A percentile compares a stretch with the other conserved stretches of the same genome.
Conservation (phyloP, 257 asterid genomes). For the Misopates orontium region DNA sequence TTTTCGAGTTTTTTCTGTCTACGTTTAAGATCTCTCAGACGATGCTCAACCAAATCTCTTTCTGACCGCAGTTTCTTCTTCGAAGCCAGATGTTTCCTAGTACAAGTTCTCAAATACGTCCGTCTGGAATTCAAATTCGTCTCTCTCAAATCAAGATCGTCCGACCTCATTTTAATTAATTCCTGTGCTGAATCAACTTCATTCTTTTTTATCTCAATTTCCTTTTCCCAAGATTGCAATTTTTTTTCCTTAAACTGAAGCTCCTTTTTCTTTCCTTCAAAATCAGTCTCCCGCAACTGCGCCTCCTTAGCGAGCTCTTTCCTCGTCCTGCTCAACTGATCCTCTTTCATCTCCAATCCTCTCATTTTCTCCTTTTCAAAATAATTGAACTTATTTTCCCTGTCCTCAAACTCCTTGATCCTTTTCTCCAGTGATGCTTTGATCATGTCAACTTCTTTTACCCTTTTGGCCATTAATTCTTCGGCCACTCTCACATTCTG, state of each 20-base stretch:
- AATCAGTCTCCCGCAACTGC: not conserved
- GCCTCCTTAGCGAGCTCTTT: no score
- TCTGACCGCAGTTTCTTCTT: slow-evolving; percentile 27
- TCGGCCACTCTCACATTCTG: no score
- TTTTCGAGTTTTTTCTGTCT: slow-evolving; percentile 23
- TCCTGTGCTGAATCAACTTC: not conserved
- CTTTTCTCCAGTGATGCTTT: no score
- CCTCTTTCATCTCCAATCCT: no score
- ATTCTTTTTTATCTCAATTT: slow-evolving; percentile 27
- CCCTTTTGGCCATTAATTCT: no score
- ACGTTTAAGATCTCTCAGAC: slow-evolving; percentile 13
- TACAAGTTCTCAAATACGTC: slow-evolving; percentile 12
- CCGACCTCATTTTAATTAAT: slow-evolving; percentile 5
- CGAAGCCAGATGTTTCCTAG: slow-evolving; percentile 20
- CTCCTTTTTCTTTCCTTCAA: not conserved
- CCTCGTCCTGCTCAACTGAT: no score
- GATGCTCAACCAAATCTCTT: slow-evolving; percentile 20
- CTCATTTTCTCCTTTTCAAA: no score
- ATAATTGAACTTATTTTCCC: no score
- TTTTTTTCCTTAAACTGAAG: slow-evolving; percentile 5
- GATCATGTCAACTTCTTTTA: no score
- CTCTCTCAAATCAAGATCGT: slow-evolving; percentile 26
- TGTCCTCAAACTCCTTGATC: no score
- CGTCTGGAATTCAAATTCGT: slow-evolving; percentile 20
- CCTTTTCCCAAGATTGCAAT: slow-evolving; percentile 12